Conservation (phyloP, 805 yeast genomes). For the Schwanniomyces sp. region DNA sequence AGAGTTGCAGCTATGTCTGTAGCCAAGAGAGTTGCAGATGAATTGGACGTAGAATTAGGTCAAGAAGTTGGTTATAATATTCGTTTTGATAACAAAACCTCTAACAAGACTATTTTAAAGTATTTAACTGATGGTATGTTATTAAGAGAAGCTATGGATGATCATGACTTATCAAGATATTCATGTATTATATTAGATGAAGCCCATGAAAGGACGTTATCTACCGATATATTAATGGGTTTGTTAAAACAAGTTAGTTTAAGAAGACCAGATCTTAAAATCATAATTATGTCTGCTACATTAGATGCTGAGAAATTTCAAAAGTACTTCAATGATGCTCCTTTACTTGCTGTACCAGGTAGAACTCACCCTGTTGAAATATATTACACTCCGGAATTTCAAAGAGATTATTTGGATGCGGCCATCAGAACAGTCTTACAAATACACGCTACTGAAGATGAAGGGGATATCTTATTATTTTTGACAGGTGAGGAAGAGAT, state of each 20-base stretch:
- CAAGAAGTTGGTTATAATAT: conserved; percentile 94
- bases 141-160: conserved; percentile 96
- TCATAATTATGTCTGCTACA: conserved; percentile 97
- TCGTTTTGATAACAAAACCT: conserved; percentile 89
- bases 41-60: conserved; percentile 91
- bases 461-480: conserved; percentile 84
- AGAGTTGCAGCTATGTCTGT: conserved; percentile 99
- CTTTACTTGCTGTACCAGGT: conserved; percentile 94
- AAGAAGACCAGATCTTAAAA: conserved; percentile 84
- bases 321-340: conserved; percentile 84
- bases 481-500: conserved; percentile 97
- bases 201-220: conserved; percentile 96
- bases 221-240: conserved; percentile 97
- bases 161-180: conserved; percentile 75
- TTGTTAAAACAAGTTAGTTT: conserved; percentile 75
- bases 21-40: conserved; percentile 96
- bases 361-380: conserved; percentile 97
- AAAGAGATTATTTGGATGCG: conserved; percentile 90
- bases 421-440: conserved; percentile 94
- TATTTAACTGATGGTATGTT: conserved; percentile 99
- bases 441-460: conserved; percentile 94
- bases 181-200: conserved; percentile 94
- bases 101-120: conserved; percentile 76
- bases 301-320: conserved; percentile 97
- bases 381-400: conserved; percentile 95